Evolutionary conservation across 2,329 filamentous ascomycete species (phyloP).

Genomic region (Monosporascus sp.): DNA sequence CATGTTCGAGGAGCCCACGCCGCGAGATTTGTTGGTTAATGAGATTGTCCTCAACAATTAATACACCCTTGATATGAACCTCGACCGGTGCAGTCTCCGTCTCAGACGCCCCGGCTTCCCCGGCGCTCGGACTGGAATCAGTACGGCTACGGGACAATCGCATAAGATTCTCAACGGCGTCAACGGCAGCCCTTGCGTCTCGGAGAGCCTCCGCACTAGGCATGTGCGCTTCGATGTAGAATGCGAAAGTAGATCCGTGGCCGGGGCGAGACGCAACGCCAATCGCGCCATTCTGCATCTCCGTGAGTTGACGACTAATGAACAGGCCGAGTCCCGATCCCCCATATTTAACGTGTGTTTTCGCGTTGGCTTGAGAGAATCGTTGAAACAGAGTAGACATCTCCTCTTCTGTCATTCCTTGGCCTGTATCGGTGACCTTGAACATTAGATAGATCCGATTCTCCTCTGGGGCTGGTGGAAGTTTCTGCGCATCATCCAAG

Average conservation of each 20-base stretch:
- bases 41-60: constrained; percentile 63
- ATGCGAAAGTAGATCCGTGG: constrained; percentile 66
- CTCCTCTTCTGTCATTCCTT: constrained; percentile 56
- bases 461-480: constrained; percentile 9
- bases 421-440: constrained; percentile 63
- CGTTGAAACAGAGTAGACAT: constrained; percentile 60
- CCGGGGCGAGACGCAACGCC: constrained; percentile 62
- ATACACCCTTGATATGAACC: constrained; percentile 39
- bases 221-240: constrained; percentile 56
- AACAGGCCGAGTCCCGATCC: constrained; percentile 66
- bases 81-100: constrained; percentile 8
- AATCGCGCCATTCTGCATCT: constrained; percentile 71
- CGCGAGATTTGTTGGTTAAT: constrained; percentile 61
- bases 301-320: constrained; percentile 67
- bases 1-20: constrained; percentile 51
- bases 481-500: constrained; percentile 46
- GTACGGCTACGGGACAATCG: constrained; percentile 11
- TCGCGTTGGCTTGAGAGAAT: constrained; percentile 60
- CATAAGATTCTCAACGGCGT: constrained; percentile 26
- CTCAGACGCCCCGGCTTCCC: constrained; percentile 5
- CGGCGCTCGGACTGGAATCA: constrained; percentile 3
- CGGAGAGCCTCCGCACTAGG: constrained; percentile 34
- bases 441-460: constrained; percentile 66
- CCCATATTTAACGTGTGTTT: constrained; percentile 66
- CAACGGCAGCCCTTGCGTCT: constrained; percentile 34